phyloP scores from a whole-genome alignment of 2,329 filamentous ascomycete species.

The Zarea fungicola region DNA sequence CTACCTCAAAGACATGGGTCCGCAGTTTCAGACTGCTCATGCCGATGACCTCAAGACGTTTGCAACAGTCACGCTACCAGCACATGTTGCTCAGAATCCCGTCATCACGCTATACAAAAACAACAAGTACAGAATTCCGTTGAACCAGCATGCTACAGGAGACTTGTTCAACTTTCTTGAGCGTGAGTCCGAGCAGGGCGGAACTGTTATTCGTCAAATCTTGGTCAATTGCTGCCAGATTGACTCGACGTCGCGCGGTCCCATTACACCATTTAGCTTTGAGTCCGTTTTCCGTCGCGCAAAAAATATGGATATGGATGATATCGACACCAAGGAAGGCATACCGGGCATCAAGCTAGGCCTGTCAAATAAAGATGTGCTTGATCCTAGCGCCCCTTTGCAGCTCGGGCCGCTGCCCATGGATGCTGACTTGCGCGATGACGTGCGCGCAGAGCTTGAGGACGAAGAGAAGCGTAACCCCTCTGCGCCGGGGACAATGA shows the following conservation, averaged over 20 bases:
- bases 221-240: conserved; percentile 57
- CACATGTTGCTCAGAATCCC: conserved; percentile 71
- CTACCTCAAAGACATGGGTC: conserved; percentile 65
- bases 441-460: conserved; percentile 80
- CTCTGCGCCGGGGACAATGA: conserved; percentile 63
- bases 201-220: conserved; percentile 70
- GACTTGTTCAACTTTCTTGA: conserved; percentile 86
- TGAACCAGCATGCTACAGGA: conserved; percentile 80
- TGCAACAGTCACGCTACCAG: conserved; percentile 66
- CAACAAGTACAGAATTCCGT: conserved; percentile 82
- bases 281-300: conserved; percentile 53
- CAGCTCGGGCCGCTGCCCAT: conserved; percentile 78
- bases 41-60: conserved; percentile 74
- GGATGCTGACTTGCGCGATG: conserved; percentile 75
- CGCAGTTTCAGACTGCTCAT: conserved; percentile 70
- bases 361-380: conserved; percentile 54
- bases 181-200: conserved; percentile 76
- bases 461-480: conserved; percentile 78
- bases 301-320: conserved; percentile 57
- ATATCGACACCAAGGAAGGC: conserved; percentile 58
- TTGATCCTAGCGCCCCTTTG: conserved; percentile 53
- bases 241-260: conserved; percentile 54
- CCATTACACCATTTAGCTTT: conserved; percentile 59
- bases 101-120: conserved; percentile 76
- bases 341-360: conserved; percentile 60